Evolutionary conservation across 1,139 yeast genomes (phyloP).

Genomic region (Geotrichum citri-aurantii): DNA sequence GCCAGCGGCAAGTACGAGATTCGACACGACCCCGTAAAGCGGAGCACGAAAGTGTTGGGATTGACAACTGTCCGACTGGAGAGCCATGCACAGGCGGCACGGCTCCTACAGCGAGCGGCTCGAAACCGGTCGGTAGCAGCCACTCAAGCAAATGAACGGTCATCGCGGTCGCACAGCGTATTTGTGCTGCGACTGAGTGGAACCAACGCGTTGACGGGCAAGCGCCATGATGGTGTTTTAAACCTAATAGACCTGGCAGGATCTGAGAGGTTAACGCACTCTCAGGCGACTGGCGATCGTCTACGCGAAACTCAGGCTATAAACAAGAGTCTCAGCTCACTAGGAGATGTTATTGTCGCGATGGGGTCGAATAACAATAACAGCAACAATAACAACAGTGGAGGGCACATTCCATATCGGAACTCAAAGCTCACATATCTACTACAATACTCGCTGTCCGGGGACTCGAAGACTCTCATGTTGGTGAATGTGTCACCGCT

Average conservation of each 20-base stretch:
- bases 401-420: slow-evolving; percentile 49
- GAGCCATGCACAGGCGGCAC: slow-evolving; percentile 47
- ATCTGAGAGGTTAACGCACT: slow-evolving; percentile 68
- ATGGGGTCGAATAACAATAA: slow-evolving; percentile 36
- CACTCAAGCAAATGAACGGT: slow-evolving; percentile 73
- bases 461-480: slow-evolving; percentile 86
- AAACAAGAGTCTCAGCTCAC: slow-evolving; percentile 78
- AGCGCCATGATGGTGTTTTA: slow-evolving; percentile 52
- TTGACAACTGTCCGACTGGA: slow-evolving; percentile 47
- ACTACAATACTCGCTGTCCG: slow-evolving; percentile 77
- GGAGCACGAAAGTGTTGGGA: slow-evolving; percentile 56
- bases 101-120: slow-evolving; percentile 50
- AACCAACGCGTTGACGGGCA: slow-evolving; percentile 46
- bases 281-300: slow-evolving; percentile 71
- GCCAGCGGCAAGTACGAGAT: slow-evolving; percentile 52
- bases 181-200: slow-evolving; percentile 64
- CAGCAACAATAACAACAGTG: slow-evolving; percentile 23
- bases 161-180: slow-evolving; percentile 69
- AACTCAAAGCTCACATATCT: slow-evolving; percentile 67
- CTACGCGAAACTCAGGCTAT: slow-evolving; percentile 84
- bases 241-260: slow-evolving; percentile 84
- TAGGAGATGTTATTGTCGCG: slow-evolving; percentile 86
- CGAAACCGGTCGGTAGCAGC: slow-evolving; percentile 66
- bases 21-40: slow-evolving; percentile 55
- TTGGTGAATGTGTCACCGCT: slow-evolving; percentile 83